Base-by-base conservation (phyloP, 2,329 filamentous ascomycete species). In the Xylaria sp. region DNA sequence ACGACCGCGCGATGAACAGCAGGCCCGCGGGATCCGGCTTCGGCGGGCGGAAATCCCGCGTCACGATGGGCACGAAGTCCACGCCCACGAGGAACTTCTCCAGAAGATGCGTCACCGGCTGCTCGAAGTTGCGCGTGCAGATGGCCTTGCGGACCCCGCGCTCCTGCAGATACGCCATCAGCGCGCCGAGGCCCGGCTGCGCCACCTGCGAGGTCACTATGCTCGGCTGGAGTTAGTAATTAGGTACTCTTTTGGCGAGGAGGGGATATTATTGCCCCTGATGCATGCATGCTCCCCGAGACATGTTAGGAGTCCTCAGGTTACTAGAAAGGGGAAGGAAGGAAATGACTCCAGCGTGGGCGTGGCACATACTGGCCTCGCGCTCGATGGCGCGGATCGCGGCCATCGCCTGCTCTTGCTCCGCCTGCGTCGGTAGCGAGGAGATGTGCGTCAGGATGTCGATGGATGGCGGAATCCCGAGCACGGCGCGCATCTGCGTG, bases 371-470 rank as follows among this genome's bases (percentile, higher is more conserved):
- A n/a, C n/a, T 72, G 1, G 66, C 66, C 2, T 44, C 22, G 22
- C 90, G 87, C 81, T 98, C 95, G 74, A 99, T 93, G 68, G 81
- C 83, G 72, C 92, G 90, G 79, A 99, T 90, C 71, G 89, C 87
- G 47, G 89, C 87, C 75, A 92, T 89, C 22, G 94, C 95, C 3
- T 80, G 79, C 61, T 87, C 82, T 73, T 90, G 90, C 58, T 79
- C 75, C 13, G 87, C 79, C 0, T 80, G 73, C 3, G 85, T 83
- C 0, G 94, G 89, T 0, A 98, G 89, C 2, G 84, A 81, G 77
- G 94, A 90, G 76, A 97, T 90, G 81, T 98, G 92, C 68, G 94
- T 90, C 47, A 99, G 89, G 76, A 99, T 98, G 80, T 99, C 96
- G 74, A 84, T 82, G 39, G 83, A 80, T 77, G 90, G 91, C 69